Evolutionary conservation across 2,329 filamentous ascomycete genomes (phyloP).

Genomic region (Ophiostoma fasciatum): DNA sequence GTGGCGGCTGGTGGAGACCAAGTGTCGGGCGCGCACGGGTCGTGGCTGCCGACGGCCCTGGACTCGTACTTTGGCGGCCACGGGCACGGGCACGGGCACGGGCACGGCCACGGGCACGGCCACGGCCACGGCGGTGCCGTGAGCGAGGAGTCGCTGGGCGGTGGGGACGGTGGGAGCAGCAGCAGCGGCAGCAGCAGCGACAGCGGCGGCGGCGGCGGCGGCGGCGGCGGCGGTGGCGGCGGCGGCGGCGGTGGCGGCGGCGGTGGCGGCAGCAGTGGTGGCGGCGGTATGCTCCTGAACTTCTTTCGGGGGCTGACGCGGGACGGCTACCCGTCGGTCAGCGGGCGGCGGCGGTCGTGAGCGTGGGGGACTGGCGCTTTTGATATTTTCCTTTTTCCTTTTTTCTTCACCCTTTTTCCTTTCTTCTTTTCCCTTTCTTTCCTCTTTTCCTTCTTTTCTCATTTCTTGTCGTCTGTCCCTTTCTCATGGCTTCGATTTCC

Average conservation of each 20-base stretch:
- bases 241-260: not conserved
- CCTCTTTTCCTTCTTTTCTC: not conserved
- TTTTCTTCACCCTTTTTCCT: not conserved
- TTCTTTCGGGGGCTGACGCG: constrained; percentile 1
- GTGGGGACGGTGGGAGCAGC: no score
- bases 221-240: not conserved
- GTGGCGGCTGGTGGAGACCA: no score
- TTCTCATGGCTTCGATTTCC: no score
- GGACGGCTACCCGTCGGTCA: not conserved
- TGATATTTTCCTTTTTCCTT: not conserved
- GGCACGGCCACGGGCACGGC: no score
- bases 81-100: no score
- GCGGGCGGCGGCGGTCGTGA: constrained; percentile 2
- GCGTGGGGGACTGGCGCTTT: not conserved
- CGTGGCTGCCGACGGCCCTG: no score
- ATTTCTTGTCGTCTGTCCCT: no score
- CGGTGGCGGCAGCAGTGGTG: not conserved
- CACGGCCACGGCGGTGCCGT: no score
- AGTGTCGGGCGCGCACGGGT: no score
- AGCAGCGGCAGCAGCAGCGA: not conserved
- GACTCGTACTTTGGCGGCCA: no score
- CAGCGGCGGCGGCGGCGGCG: not conserved
- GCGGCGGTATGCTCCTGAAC: not conserved
- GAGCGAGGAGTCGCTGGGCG: no score
- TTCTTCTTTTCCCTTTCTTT: not conserved